Evolutionary conservation across 768 basidiomycete genomes (phyloP), one percentile per base, ranked within the genome.

Genomic region (Russula sp.): DNA sequence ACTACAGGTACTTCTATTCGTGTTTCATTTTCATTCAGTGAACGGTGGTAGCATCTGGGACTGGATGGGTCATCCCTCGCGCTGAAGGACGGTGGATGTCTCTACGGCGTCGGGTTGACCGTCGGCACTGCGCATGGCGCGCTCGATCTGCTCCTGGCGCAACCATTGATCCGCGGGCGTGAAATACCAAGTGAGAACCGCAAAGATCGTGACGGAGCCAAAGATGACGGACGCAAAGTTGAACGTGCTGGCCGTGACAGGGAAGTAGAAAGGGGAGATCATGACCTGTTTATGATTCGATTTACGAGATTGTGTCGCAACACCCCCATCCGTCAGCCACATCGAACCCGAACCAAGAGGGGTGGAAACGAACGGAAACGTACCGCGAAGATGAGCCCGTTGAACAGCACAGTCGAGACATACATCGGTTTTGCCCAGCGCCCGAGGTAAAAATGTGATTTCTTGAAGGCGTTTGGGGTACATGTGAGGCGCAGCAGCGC

Each of bases 241-340:
- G 78, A 95, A 92, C 1, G 80, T 86, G 61, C 81, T 73, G 0
- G 86, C 79, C 10, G 77, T 83, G 34, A 91, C 87, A 0, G 93
- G 93, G 77, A 90, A 96, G 72, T 78, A 83, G 78, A 93, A 95
- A 1, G 93, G 93, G 29, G 93, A 93, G 57, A 90, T 77, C 77
- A 87, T 83, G 65, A 88, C 85, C 90, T 90, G 63, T n/a, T n/a
- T 20, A 51, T 52, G 20, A 16, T 41, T 29, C 25, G 25, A 29
- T 29, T 29, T 29, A 29, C 25, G 25, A 29, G n/a, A n/a, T n/a
- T 29, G 25, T 29, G 25, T 29, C 25, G 25, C 25, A n/a, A n/a
- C n/a, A n/a, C n/a, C n/a, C n/a, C n/a, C n/a, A n/a, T n/a, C n/a
- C n/a, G n/a, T n/a, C n/a, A n/a, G n/a, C n/a, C n/a, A n/a, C 25